Evolutionary conservation across 2,329 filamentous ascomycete species (phyloP).

Genomic region (Seiridium cupressi): DNA sequence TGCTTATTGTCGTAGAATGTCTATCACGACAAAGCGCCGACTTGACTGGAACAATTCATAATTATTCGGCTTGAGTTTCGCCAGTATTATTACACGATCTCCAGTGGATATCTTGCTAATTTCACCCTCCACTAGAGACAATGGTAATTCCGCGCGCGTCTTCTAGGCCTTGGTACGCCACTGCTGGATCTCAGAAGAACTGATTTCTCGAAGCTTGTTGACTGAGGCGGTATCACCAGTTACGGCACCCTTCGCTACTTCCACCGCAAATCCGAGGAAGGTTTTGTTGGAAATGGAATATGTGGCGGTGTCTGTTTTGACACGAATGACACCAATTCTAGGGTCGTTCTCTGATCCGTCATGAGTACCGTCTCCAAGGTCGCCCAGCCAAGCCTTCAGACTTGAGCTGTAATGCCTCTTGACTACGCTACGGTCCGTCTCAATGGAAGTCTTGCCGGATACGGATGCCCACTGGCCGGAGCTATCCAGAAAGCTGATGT

Average conservation of each 20-base stretch:
- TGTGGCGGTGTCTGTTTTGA: conserved; percentile 69
- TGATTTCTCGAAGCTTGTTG: conserved; percentile 75
- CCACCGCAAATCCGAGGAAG: conserved; percentile 60
- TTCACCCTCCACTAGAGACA: too few species aligned
- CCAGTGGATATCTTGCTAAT: too few species aligned
- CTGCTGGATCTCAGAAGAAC: conserved; percentile 60
- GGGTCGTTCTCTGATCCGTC: conserved; percentile 81
- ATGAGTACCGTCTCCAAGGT: conserved; percentile 79
- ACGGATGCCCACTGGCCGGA: conserved; percentile 85
- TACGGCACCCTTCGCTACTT: conserved; percentile 73
- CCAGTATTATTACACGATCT: too few species aligned
- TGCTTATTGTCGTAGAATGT: too few species aligned
- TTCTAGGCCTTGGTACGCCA: conserved; percentile 40
- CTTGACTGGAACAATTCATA: too few species aligned
- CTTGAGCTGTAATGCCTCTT: conserved; percentile 72
- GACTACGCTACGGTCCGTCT: conserved; percentile 67
- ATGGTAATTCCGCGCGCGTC: too few species aligned
- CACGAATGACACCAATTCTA: conserved; percentile 76
- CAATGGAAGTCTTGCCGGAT: conserved; percentile 68
- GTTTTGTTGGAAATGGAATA: conserved; percentile 67
- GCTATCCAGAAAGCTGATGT: conserved; percentile 75
- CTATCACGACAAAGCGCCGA: too few species aligned
- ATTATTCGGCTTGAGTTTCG: too few species aligned
- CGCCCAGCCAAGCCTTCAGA: conserved; percentile 83
- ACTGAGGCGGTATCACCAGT: conserved; percentile 70